Evolutionary conservation across 2,329 filamentous ascomycete species (phyloP).

Genomic region (Phaeosphaeria sp.): DNA sequence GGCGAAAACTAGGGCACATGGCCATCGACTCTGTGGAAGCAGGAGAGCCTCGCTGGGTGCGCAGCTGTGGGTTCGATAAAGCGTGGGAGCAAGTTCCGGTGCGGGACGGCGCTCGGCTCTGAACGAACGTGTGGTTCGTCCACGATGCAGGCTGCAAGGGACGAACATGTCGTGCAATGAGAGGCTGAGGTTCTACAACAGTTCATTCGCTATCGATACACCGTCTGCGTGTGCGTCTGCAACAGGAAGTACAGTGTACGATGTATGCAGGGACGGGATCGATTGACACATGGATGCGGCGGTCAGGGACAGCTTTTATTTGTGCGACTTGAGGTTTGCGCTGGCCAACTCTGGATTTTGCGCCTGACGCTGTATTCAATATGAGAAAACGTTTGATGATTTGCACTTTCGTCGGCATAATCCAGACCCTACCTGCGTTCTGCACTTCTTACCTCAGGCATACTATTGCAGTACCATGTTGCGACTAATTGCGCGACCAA

Average conservation of each 20-base stretch:
- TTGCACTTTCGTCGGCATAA: background rate
- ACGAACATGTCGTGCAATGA: background rate
- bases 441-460: background rate
- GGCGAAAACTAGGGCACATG: constrained; percentile 67
- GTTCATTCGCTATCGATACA: constrained; percentile 8
- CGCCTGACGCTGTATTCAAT: background rate
- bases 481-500: background rate
- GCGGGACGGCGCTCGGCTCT: constrained; percentile 32
- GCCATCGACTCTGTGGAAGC: constrained; percentile 67
- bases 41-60: constrained; percentile 63
- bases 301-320: background rate
- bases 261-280: background rate
- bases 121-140: constrained; percentile 3
- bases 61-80: constrained; percentile 67
- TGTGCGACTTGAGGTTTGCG: background rate
- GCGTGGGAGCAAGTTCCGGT: constrained; percentile 63
- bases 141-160: background rate
- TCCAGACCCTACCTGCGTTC: background rate
- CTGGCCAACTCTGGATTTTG: background rate
- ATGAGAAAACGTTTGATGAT: background rate
- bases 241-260: background rate
- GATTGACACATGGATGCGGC: constrained; percentile 1
- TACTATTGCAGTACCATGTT: background rate
- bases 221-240: background rate
- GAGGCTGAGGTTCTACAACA: background rate